Conservation (phyloP, 805 yeast species). For the Candida patagonica region DNA sequence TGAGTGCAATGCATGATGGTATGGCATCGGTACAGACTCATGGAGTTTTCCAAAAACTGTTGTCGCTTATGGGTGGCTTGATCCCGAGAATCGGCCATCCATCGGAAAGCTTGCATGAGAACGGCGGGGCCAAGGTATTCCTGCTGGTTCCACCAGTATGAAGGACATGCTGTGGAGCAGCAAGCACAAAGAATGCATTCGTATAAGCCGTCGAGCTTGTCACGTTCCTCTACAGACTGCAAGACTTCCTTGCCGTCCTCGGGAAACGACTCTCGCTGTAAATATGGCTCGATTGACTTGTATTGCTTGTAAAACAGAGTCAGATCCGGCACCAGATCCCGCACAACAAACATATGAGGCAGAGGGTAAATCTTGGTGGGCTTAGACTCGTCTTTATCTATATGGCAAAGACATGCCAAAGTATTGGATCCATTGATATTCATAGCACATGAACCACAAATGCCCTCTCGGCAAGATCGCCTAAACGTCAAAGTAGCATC, state of each 20-base stretch:
- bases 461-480: conserved; percentile 98
- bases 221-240: conserved; percentile 87
- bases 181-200: conserved; percentile 98
- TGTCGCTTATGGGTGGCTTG: conserved; percentile 75
- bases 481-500: conserved; percentile 93
- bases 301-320: conserved; percentile 97
- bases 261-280: conserved; percentile 75
- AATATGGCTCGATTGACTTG: conserved; percentile 93
- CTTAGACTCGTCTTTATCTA: conserved; percentile 68
- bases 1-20: conserved; percentile 98
- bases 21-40: conserved; percentile 98
- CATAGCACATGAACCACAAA: conserved; percentile 99
- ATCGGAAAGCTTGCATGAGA: conserved; percentile 97
- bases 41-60: conserved; percentile 87
- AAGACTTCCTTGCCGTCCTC: conserved; percentile 88
- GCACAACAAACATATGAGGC: conserved; percentile 96
- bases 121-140: conserved; percentile 98
- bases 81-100: conserved; percentile 97
- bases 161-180: conserved; percentile 97
- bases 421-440: conserved; percentile 97
- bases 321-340: conserved; percentile 95
- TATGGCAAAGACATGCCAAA: conserved; percentile 90
- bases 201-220: conserved; percentile 91
- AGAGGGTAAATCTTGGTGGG: conserved; percentile 87
- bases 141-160: conserved; percentile 99